Percentiles rank a stretch among this genome's conserved stretches.
Conservation (phyloP, 495 filamentous ascomycete species). For the Aspergillus bridgeri region DNA sequence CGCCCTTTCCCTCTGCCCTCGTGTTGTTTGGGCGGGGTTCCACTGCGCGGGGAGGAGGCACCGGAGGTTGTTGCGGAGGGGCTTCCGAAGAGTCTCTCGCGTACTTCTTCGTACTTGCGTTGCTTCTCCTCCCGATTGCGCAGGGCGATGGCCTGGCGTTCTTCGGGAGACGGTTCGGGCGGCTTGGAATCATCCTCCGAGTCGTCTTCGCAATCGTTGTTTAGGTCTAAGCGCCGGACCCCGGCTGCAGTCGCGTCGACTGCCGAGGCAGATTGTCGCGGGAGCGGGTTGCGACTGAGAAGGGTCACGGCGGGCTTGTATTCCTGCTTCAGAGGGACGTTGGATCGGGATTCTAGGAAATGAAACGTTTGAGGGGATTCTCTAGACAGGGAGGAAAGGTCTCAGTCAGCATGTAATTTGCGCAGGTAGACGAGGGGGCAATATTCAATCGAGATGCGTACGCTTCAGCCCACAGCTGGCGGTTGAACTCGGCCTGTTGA, state of each 20-base stretch:
- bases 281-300: constrained; percentile 72
- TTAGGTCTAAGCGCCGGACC: constrained; percentile 49
- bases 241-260: constrained; percentile 55
- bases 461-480: constrained; percentile 85
- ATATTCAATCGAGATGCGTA: constrained; percentile 36
- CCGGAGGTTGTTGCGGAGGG: constrained; percentile 45
- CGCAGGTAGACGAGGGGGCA: neutral
- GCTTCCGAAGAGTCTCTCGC: constrained; percentile 78
- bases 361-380: constrained; percentile 64
- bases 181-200: constrained; percentile 62
- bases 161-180: constrained; percentile 60
- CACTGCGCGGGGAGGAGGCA: constrained; percentile 56
- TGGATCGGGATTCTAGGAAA: constrained; percentile 64
- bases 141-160: constrained; percentile 68
- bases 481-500: constrained; percentile 76
- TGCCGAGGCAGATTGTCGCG: constrained; percentile 29
- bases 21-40: constrained; percentile 57
- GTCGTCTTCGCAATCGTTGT: constrained; percentile 62
- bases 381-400: constrained; percentile 27
- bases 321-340: constrained; percentile 69
- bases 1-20: constrained; percentile 40
- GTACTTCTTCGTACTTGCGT: constrained; percentile 78
- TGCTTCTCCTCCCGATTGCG: constrained; percentile 83
- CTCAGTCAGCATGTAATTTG: neutral
- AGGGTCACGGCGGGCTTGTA: constrained; percentile 81